Evolutionary conservation across 805 yeast genomes (phyloP).

Genomic region (Saccharomycopsis lassenensis): DNA sequence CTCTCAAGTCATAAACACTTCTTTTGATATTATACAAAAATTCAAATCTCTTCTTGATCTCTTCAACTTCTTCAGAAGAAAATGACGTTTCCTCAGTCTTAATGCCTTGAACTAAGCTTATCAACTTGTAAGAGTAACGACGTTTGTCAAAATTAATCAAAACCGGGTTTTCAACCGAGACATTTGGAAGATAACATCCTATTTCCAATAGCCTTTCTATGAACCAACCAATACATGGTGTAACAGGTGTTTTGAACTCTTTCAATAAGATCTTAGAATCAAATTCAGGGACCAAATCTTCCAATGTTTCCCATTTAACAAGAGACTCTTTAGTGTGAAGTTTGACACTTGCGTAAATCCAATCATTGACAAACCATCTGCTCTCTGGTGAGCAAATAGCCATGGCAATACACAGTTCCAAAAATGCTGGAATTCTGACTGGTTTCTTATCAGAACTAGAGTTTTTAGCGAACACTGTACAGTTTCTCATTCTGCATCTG

Average conservation of each 20-base stretch:
- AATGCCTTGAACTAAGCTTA: conserved; percentile 42
- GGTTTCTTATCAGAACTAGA: not conserved
- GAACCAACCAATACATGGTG: conserved; percentile 91
- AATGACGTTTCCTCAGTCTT: conserved; percentile 20
- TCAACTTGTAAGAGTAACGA: conserved; percentile 52
- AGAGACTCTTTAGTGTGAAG: conserved; percentile 18
- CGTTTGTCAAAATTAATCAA: conserved; percentile 81
- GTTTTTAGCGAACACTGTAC: conserved; percentile 34
- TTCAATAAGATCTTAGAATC: conserved; percentile 26
- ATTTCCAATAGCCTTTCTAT: conserved; percentile 69
- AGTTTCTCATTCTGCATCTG: conserved; percentile 53
- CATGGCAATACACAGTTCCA: conserved; percentile 68
- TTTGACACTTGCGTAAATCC: conserved; percentile 50
- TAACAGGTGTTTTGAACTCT: conserved; percentile 34
- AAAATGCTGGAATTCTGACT: conserved; percentile 59
- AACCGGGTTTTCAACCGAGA: conserved; percentile 50
- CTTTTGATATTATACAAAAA: conserved; percentile 40
- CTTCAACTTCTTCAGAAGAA: conserved; percentile 24
- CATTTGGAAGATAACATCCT: conserved; percentile 68
- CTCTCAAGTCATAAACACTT: conserved; percentile 25
- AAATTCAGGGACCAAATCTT: conserved; percentile 26
- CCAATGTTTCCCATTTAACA: conserved; percentile 25
- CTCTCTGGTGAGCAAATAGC: conserved; percentile 77
- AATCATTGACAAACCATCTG: conserved; percentile 52
- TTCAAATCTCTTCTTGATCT: conserved; percentile 31